These are phyloP conservation scores for Mycothermus thermophilus DNA, from an alignment of 495 filamentous ascomycete genomes.

Conservation along the genomic window DNA sequence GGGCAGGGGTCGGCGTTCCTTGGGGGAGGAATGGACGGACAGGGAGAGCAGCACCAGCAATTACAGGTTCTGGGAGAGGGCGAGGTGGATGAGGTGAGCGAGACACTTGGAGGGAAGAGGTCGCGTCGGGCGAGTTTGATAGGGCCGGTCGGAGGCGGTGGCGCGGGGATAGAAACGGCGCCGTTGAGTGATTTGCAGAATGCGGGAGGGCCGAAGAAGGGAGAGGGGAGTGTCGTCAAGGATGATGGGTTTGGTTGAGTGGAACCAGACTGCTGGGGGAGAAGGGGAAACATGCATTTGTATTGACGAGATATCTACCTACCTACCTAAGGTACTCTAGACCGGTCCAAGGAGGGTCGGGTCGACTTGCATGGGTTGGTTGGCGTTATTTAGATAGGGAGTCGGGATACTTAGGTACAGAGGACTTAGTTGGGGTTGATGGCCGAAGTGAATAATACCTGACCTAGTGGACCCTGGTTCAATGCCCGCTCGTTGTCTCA, in stretches of 20 bases:
- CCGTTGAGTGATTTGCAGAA: constrained; percentile 22
- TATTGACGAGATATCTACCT: no score
- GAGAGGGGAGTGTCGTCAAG: background rate
- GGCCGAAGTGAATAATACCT: no score
- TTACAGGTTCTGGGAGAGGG: background rate
- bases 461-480: no score
- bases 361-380: constrained; percentile 4
- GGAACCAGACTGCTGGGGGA: background rate
- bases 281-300: no score
- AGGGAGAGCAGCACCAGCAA: constrained; percentile 29
- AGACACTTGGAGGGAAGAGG: constrained; percentile 28
- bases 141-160: constrained; percentile 8
- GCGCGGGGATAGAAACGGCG: constrained; percentile 31
- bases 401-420: no score
- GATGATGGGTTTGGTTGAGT: constrained; percentile 18
- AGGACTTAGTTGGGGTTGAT: no score
- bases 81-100: constrained; percentile 47
- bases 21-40: constrained; percentile 17
- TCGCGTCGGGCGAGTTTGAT: constrained; percentile 33
- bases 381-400: background rate
- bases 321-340: no score
- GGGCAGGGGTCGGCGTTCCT: constrained; percentile 26
- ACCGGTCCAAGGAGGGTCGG: background rate
- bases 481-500: no score
- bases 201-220: constrained; percentile 6